Conservation (phyloP, 169 alveolate genomes). For the Plasmodium inui region DNA sequence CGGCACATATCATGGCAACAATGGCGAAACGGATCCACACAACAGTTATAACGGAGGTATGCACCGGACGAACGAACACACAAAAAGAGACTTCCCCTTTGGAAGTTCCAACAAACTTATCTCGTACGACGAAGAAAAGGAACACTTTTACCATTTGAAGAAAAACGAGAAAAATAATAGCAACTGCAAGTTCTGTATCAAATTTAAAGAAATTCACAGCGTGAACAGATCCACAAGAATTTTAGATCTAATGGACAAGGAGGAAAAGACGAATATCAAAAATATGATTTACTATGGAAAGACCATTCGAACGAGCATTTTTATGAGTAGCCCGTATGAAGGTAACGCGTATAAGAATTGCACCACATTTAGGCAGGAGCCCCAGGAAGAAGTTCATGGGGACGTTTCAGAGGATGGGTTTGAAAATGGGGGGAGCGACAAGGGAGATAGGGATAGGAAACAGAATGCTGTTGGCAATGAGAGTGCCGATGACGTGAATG, state of each 20-base stretch:
- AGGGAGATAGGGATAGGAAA: neutral
- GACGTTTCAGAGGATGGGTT: neutral
- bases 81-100: neutral
- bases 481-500: neutral
- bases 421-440: neutral
- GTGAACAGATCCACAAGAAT: conserved; percentile 31
- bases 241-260: conserved; percentile 2
- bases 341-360: conserved; percentile 45
- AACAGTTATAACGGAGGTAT: conserved; percentile 5
- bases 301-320: conserved; percentile 65
- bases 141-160: conserved; percentile 69
- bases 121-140: conserved; percentile 70
- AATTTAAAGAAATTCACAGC: conserved; percentile 50
- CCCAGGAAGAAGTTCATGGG: neutral
- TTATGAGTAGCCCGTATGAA: conserved; percentile 59
- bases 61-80: neutral
- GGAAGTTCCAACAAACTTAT: conserved; percentile 14
- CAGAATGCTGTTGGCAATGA: neutral
- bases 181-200: conserved; percentile 61
- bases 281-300: conserved; percentile 74
- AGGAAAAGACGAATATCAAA: conserved; percentile 35
- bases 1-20: neutral
- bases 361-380: conserved; percentile 32
- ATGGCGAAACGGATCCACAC: neutral
- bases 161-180: conserved; percentile 20